Percentiles rank a stretch among this genome's conserved stretches.
Evolutionary conservation across 148 eudicot species (phyloP).

Genomic region (Rhododendron henanense): DNA sequence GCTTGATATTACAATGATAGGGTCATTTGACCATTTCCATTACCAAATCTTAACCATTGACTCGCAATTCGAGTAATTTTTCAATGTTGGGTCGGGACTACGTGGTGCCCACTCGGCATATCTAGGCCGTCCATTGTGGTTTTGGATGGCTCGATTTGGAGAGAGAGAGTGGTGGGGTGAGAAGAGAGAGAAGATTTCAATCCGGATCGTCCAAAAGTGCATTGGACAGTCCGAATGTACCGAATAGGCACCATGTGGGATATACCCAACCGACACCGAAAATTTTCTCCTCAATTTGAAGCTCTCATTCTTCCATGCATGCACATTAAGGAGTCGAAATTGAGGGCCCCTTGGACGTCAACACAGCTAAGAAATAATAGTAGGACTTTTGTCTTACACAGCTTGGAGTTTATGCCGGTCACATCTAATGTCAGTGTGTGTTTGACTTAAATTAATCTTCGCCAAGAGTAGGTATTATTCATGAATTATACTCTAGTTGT

Average conservation of each 20-base stretch:
- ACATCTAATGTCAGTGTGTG: not conserved
- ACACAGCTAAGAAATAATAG: not conserved
- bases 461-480: no score
- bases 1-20: not conserved
- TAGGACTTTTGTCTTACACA: not conserved
- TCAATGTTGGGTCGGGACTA: no score
- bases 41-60: not conserved
- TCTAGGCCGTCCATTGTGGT: no score
- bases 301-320: not conserved
- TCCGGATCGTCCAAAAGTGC: no score
- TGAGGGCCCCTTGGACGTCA: not conserved
- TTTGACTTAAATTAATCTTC: not conserved
- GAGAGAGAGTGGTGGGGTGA: no score
- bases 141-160: no score
- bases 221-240: no score
- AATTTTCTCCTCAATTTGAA: not conserved
- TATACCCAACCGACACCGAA: no score
- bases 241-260: no score
- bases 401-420: not conserved
- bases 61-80: not conserved
- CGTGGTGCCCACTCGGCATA: no score
- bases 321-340: not conserved
- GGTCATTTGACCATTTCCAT: not conserved
- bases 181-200: no score
- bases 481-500: not conserved